Percentiles rank a stretch among this genome's conserved stretches.
Conservation (phyloP, 2,329 filamentous ascomycete species). For the Exophiala spinifera region DNA sequence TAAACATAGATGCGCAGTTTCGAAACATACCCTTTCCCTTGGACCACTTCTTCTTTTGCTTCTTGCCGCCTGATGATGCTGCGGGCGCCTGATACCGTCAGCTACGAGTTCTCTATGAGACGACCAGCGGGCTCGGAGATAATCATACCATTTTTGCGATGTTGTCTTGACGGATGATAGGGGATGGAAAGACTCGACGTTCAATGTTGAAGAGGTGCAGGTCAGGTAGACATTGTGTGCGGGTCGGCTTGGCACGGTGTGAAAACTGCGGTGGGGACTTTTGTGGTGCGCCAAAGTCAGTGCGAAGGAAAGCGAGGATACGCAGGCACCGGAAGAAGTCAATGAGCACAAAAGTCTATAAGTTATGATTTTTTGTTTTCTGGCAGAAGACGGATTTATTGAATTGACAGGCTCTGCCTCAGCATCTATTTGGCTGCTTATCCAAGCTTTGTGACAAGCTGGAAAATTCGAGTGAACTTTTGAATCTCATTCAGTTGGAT, state of each 20-base stretch:
- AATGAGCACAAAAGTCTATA: no score
- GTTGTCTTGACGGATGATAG: conserved; percentile 9
- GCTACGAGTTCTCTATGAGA: background rate
- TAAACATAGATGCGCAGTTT: background rate
- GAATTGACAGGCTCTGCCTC: background rate
- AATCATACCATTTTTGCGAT: conserved; percentile 23
- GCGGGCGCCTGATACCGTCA: conserved; percentile 41
- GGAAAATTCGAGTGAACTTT: conserved; percentile 16
- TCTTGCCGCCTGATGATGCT: conserved; percentile 49
- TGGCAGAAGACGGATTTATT: background rate
- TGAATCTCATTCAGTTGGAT: conserved; percentile 22
- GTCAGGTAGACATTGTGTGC: conserved; percentile 4
- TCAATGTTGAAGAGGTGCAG: conserved; percentile 5
- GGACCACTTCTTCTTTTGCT: conserved; percentile 58
- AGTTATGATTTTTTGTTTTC: background rate
- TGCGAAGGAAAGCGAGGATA: no score
- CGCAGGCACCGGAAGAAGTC: no score
- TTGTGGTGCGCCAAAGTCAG: no score
- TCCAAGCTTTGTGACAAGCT: background rate
- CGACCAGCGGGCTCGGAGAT: background rate
- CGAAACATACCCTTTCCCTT: conserved; percentile 53
- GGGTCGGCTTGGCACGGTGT: conserved; percentile 1
- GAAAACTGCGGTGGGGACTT: no score
- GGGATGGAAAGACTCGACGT: conserved; percentile 12
- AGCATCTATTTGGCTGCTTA: background rate